Evolutionary conservation across 768 basidiomycete genomes (phyloP).

Genomic region (Tubosaeta sp.): DNA sequence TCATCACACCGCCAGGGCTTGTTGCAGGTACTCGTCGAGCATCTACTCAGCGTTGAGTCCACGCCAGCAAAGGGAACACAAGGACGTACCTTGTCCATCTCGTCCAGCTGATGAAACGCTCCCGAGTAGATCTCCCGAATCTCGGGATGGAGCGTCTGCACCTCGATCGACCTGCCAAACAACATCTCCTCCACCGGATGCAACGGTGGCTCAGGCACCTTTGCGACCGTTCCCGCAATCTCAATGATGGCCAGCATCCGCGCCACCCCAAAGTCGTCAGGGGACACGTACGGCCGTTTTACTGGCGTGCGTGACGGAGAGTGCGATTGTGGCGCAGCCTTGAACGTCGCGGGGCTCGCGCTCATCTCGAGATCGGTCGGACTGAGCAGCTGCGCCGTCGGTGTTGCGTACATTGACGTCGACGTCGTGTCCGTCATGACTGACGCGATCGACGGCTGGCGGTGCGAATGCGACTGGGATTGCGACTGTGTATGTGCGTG

Average conservation of each 20-base stretch:
- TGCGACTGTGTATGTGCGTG: slow-evolving; percentile 9
- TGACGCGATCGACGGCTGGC: slow-evolving; percentile 72
- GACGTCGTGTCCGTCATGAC: slow-evolving; percentile 57
- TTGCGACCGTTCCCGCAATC: slow-evolving; percentile 44
- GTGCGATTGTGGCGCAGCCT: slow-evolving; percentile 15
- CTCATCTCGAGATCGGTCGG: slow-evolving; percentile 17
- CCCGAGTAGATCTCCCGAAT: slow-evolving; percentile 67
- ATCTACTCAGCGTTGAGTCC: slow-evolving; percentile 12
- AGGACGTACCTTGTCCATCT: slow-evolving; percentile 66
- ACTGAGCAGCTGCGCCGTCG: slow-evolving; percentile 28
- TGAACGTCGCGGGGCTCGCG: slow-evolving; percentile 16
- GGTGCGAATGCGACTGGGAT: slow-evolving; percentile 27
- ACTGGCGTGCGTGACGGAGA: slow-evolving; percentile 8
- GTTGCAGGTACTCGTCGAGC: slow-evolving; percentile 29
- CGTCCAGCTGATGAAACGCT: slow-evolving; percentile 70
- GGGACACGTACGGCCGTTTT: slow-evolving; percentile 51
- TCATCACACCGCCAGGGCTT: slow-evolving; percentile 18
- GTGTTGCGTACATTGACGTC: slow-evolving; percentile 46
- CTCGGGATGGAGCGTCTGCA: slow-evolving; percentile 63
- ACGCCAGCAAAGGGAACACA: not conserved
- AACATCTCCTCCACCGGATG: slow-evolving; percentile 70
- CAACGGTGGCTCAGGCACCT: slow-evolving; percentile 35
- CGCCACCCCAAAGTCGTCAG: slow-evolving; percentile 81
- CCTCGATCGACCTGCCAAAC: slow-evolving; percentile 62
- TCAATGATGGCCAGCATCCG: slow-evolving; percentile 90